These are phyloP conservation scores for Verticillium nubilum DNA, from an alignment of 2,329 filamentous ascomycete species.

Conservation along the genomic window DNA sequence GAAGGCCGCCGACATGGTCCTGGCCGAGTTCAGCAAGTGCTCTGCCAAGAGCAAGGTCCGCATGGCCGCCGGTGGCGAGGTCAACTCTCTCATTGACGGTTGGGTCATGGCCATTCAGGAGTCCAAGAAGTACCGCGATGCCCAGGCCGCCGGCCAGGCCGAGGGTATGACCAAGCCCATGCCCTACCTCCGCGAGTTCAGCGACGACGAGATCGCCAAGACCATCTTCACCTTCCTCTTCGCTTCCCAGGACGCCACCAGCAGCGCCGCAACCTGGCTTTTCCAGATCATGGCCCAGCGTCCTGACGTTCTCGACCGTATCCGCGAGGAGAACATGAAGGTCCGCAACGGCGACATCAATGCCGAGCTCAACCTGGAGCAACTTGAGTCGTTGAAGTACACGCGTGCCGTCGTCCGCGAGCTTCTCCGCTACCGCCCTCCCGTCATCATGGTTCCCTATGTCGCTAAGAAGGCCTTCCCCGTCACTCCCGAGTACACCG, in stretches of 20 bases:
- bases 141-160: constrained; percentile 64
- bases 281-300: constrained; percentile 93
- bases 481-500: constrained; percentile 81
- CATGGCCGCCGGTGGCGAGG: constrained; percentile 81
- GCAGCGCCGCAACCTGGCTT: constrained; percentile 87
- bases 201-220: constrained; percentile 85
- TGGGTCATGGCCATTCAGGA: constrained; percentile 89
- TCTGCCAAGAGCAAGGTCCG: constrained; percentile 89
- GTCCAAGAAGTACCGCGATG: constrained; percentile 75
- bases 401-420: constrained; percentile 90
- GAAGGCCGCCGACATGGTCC: constrained; percentile 88
- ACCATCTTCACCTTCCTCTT: constrained; percentile 96
- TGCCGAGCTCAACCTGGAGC: constrained; percentile 69
- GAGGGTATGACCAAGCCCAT: constrained; percentile 74
- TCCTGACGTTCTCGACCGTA: constrained; percentile 83
- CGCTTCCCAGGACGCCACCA: constrained; percentile 94
- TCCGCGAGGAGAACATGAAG: constrained; percentile 84
- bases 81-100: constrained; percentile 90
- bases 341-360: constrained; percentile 70
- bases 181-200: constrained; percentile 78
- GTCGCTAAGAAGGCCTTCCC: constrained; percentile 93
- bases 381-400: constrained; percentile 83
- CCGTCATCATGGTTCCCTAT: constrained; percentile 96
- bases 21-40: constrained; percentile 84
- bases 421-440: constrained; percentile 87